These are phyloP conservation scores for Globisporangium perplexum DNA, from an alignment of 352 stramenopile species.

Conservation along the genomic window DNA sequence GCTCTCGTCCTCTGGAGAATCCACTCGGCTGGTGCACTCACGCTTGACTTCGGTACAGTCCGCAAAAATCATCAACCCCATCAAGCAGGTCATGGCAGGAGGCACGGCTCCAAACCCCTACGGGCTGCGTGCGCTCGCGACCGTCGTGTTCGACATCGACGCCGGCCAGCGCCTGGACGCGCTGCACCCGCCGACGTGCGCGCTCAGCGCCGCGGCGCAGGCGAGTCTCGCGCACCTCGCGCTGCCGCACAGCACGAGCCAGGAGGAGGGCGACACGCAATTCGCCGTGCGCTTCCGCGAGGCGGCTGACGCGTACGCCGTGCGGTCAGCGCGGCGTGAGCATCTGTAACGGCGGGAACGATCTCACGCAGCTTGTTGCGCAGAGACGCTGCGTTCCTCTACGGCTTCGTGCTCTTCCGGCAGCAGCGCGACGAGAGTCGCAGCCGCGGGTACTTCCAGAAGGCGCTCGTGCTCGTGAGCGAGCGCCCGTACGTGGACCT, in stretches of 20 bases:
- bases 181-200: constrained; percentile 41
- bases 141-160: constrained; percentile 81
- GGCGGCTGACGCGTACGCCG: constrained; percentile 21
- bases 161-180: constrained; percentile 64
- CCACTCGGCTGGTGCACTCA: too few species aligned
- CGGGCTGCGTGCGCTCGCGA: constrained; percentile 55
- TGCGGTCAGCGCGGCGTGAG: background rate
- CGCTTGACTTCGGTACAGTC: too few species aligned
- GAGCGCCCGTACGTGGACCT: constrained; percentile 70
- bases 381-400: constrained; percentile 40
- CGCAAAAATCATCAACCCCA: too few species aligned
- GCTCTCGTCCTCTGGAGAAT: too few species aligned
- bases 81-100: too few species aligned
- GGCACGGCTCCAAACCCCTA: constrained; percentile 19
- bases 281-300: constrained; percentile 73
- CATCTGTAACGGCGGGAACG: too few species aligned
- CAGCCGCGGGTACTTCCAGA: constrained; percentile 79
- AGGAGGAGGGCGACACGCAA: constrained; percentile 83
- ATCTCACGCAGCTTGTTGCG: background rate
- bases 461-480: constrained; percentile 75
- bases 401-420: constrained; percentile 82
- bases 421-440: constrained; percentile 68
- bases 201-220: constrained; percentile 41
- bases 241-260: constrained; percentile 84
- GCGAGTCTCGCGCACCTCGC: constrained; percentile 69